Evolutionary conservation across 176 grass and related monocot species (phyloP).

Genomic region (Zea luxurians): DNA sequence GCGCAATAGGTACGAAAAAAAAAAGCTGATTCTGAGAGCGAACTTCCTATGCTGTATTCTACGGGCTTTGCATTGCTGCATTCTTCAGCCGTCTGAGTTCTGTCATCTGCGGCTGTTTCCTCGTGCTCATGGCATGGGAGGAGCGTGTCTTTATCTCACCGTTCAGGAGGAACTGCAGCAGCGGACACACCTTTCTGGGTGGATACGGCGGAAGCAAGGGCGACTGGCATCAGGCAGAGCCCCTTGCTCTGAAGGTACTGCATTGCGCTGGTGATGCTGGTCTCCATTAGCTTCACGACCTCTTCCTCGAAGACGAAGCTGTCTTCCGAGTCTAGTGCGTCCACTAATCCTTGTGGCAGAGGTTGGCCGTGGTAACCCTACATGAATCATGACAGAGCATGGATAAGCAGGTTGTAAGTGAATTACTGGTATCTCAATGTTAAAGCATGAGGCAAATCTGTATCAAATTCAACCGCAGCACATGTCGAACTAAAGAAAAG

Average conservation of each 20-base stretch:
- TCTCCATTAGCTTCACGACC: constrained; percentile 75
- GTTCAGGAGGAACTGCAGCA: constrained; percentile 33
- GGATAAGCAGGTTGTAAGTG: not conserved
- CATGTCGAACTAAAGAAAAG: not conserved
- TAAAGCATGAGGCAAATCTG: not conserved
- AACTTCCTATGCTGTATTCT: constrained; percentile 19
- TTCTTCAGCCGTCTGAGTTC: constrained; percentile 6
- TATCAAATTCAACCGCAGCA: not conserved
- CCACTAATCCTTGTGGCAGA: constrained; percentile 32
- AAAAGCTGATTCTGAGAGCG: constrained; percentile 5
- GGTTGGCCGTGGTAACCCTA: constrained; percentile 16
- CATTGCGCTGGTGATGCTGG: constrained; percentile 68
- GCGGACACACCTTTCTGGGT: constrained; percentile 51
- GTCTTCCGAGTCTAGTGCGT: constrained; percentile 43
- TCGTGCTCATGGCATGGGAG: not conserved
- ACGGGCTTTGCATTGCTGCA: not conserved
- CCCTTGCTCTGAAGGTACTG: constrained; percentile 84
- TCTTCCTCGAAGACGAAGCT: constrained; percentile 59
- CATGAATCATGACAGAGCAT: not conserved
- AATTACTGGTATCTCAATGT: not conserved
- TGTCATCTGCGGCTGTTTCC: constrained; percentile 2
- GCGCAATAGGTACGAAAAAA: constrained; percentile 8
- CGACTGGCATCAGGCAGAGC: constrained; percentile 86
- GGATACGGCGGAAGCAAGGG: constrained; percentile 70
- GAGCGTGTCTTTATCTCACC: constrained; percentile 39